phyloP scores from a whole-genome alignment of 345 rosid genomes.

The Abelmoschus esculentus region DNA sequence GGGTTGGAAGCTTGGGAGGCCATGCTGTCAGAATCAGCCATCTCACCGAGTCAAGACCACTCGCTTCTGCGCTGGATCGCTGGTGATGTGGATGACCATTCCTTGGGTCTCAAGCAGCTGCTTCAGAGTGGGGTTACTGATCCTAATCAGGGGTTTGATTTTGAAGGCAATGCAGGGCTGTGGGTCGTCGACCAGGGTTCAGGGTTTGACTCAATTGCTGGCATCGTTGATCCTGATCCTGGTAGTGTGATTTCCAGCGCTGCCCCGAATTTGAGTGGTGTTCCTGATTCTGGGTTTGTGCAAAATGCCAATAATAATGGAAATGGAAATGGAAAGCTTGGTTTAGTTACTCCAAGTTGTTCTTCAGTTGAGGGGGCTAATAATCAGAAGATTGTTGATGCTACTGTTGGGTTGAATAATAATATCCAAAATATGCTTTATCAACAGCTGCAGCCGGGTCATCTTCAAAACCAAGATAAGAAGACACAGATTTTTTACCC shows the following conservation, averaged over 20 bases:
- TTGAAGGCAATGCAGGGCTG: constrained; percentile 33
- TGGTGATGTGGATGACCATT: constrained; percentile 40
- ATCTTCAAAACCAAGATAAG: constrained; percentile 14
- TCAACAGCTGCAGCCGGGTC: constrained; percentile 21
- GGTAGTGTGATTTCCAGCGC: constrained; percentile 3
- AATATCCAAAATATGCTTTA: constrained; percentile 14
- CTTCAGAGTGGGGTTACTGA: constrained; percentile 28
- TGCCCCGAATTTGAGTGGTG: constrained; percentile 11
- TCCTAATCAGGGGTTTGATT: constrained; percentile 21
- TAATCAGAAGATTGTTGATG: constrained; percentile 15
- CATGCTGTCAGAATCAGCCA: constrained; percentile 32
- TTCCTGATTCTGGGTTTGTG: constrained; percentile 25
- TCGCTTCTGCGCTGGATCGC: constrained; percentile 40
- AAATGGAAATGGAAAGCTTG: too few relatives aligned
- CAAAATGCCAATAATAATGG: constrained; percentile 20
- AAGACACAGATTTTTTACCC: constrained; percentile 10
- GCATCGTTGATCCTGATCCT: constrained; percentile 14
- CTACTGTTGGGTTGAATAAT: neutral
- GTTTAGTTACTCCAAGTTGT: too few relatives aligned
- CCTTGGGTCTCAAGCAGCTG: constrained; percentile 37
- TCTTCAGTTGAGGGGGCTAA: too few relatives aligned
- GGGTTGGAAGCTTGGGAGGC: constrained; percentile 48
- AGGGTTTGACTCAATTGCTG: constrained; percentile 24
- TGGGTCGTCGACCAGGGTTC: constrained; percentile 29
- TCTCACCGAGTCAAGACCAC: constrained; percentile 31